Evolutionary conservation across 352 stramenopile genomes (phyloP).

Genomic region (Globisporangium polare): DNA sequence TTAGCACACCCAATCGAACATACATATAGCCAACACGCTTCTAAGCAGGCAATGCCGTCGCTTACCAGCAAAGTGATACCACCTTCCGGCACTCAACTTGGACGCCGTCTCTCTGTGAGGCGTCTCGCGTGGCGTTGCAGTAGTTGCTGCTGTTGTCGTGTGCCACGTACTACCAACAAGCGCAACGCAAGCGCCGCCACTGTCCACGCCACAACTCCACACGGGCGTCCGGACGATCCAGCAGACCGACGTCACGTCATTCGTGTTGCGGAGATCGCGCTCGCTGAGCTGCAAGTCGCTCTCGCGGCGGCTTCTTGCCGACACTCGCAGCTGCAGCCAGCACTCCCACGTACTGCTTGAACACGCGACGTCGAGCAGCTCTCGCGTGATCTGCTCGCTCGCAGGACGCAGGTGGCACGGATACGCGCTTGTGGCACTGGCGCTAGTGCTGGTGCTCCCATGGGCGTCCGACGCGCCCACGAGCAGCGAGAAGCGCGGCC

Average conservation of each 20-base stretch:
- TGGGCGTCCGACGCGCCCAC: slow-evolving; percentile 1
- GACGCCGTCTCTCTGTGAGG: background rate
- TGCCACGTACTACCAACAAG: background rate
- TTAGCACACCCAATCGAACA: background rate
- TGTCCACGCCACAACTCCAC: slow-evolving; percentile 24
- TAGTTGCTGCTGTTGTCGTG: background rate
- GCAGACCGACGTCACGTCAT: slow-evolving; percentile 4
- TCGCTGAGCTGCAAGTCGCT: background rate
- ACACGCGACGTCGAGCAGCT: slow-evolving; percentile 3
- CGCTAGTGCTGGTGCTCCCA: background rate
- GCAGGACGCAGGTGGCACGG: slow-evolving; percentile 7
- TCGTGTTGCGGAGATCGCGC: background rate
- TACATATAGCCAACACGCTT: background rate
- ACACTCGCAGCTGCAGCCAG: slow-evolving; percentile 30
- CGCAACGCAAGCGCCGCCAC: slow-evolving; percentile 9
- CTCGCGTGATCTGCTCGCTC: background rate
- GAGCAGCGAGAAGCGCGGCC: slow-evolving; percentile 35
- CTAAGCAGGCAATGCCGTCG: background rate
- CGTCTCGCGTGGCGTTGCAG: background rate
- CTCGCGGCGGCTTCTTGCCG: background rate
- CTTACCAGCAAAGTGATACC: slow-evolving; percentile 21
- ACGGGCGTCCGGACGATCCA: slow-evolving; percentile 27
- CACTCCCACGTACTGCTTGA: slow-evolving; percentile 22
- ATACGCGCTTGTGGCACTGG: background rate
- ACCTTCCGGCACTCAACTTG: background rate